These are phyloP conservation scores for Cornus florida DNA, from an alignment of 148 eudicot species.

Conservation along the genomic window DNA sequence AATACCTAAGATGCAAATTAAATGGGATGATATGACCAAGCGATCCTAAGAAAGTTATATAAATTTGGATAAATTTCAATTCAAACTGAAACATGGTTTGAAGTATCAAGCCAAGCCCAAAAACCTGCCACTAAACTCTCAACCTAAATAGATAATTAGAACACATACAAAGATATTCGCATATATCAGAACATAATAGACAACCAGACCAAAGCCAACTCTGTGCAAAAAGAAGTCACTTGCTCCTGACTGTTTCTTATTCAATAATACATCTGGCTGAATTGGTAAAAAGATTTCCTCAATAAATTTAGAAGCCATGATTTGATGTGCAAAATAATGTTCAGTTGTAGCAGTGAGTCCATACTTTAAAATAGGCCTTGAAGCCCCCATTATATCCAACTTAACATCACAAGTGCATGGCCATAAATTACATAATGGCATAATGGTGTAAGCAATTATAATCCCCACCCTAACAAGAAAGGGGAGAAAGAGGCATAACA, in stretches of 20 bases:
- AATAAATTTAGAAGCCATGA: neutral
- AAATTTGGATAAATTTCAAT: neutral
- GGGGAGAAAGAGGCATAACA: neutral
- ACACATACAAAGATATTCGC: no score
- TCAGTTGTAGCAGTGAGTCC: no score
- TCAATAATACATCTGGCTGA: neutral
- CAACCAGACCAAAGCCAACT: neutral
- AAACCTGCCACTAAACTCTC: neutral
- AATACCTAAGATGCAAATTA: neutral
- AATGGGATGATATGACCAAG: neutral
- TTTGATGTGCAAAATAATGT: neutral
- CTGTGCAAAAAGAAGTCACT: neutral
- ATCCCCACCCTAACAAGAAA: neutral
- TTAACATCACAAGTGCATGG: conserved; percentile 5
- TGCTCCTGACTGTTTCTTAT: neutral
- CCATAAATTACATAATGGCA: neutral
- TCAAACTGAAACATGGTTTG: conserved; percentile 7
- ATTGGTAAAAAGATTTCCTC: neutral
- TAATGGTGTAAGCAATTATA: neutral
- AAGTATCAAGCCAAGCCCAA: neutral
- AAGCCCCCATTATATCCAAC: neutral
- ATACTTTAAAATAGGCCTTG: neutral
- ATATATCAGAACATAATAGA: neutral
- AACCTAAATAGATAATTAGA: neutral
- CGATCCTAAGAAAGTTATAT: neutral